Evolutionary conservation across 495 filamentous ascomycete genomes (phyloP), one percentile per base, ranked within the genome.

Genomic region (Lasiosphaeris hirsuta): DNA sequence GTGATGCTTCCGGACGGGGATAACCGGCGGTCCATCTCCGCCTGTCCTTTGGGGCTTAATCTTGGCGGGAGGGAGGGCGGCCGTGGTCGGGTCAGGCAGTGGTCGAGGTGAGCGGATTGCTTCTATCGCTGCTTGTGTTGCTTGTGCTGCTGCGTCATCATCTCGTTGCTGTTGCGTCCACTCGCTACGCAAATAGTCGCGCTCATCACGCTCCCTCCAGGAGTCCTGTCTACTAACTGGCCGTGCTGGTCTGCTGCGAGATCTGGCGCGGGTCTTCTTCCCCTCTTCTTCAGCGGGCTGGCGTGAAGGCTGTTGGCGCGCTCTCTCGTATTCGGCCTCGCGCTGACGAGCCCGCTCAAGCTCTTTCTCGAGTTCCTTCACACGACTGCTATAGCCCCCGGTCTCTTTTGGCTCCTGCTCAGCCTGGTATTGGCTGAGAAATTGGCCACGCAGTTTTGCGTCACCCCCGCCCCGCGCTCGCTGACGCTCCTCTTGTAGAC

Each of bases 321-420:
- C 91, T 40, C 77, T 78, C 69, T 96, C 82, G 63, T 97, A 98
- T 66, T 90, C 80, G 39, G 79, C 80, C 66, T 98, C 94, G 9
- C 94, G 85, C 60, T 93, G 85, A 59, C 92, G 88, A 3, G 94
- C 94, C 59, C 84, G 76, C 66, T 91, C 88, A 1, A 98, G 79
- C 69, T 97, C 88, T 30, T 84, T 80, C 70, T 97, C 94, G 9
- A 97, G 79, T 64, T 96, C 84, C 60, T 83, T 81, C 56, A 97
- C 85, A 40, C 90, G 84, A 50, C 63, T 63, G 70, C 70, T 60
- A 68, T 81, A 71, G 7, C 63, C 61, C 10, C 68, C 64, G 15
- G 64, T 62, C 4, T 72, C 69, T 9, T 56, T 45, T 7, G 59
- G 64, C 54, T 76, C 62, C 54, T 83, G 74, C 52, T 85, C 83